phyloP scores from a whole-genome alignment of 306 rosid genomes.

The Cotoneaster glaucophyllus region DNA sequence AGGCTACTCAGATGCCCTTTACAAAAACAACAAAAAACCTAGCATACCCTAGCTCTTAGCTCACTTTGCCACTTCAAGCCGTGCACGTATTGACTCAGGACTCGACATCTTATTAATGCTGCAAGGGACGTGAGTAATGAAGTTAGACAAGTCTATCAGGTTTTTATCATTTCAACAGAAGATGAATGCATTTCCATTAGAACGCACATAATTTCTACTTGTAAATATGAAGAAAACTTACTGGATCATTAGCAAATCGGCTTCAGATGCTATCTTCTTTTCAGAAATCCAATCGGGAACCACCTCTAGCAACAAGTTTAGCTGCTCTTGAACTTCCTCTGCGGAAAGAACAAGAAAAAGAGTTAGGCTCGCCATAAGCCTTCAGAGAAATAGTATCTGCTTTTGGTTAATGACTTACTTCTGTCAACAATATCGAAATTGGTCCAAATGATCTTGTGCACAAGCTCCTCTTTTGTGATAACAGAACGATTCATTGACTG shows the following conservation, averaged over 20 bases:
- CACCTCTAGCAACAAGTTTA: slow-evolving; percentile 55
- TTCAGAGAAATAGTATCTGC: not conserved
- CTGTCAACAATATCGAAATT: slow-evolving; percentile 45
- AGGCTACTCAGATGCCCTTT: not conserved
- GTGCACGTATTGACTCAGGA: slow-evolving; percentile 36
- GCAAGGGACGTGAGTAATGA: slow-evolving; percentile 1
- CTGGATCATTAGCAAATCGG: slow-evolving; percentile 48
- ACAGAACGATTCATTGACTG: slow-evolving; percentile 48
- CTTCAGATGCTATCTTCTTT: slow-evolving; percentile 43
- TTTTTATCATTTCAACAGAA: not conserved
- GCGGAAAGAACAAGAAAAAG: slow-evolving; percentile 1
- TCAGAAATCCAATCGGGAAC: slow-evolving; percentile 82
- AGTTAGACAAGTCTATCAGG: not conserved
- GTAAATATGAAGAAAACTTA: slow-evolving; percentile 23
- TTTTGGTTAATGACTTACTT: slow-evolving; percentile 35
- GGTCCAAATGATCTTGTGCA: slow-evolving; percentile 53
- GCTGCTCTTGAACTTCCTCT: slow-evolving; percentile 80
- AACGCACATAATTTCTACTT: not conserved
- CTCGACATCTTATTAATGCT: slow-evolving; percentile 48
- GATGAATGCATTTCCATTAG: not conserved
- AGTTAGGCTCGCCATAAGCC: slow-evolving; percentile 20
- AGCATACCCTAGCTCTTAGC: slow-evolving; percentile 5
- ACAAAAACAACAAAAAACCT: not conserved
- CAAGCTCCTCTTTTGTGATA: slow-evolving; percentile 67
- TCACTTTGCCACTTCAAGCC: slow-evolving; percentile 61